phyloP scores from a whole-genome alignment of 352 stramenopile species.

The Pythium vanterpoolii region DNA sequence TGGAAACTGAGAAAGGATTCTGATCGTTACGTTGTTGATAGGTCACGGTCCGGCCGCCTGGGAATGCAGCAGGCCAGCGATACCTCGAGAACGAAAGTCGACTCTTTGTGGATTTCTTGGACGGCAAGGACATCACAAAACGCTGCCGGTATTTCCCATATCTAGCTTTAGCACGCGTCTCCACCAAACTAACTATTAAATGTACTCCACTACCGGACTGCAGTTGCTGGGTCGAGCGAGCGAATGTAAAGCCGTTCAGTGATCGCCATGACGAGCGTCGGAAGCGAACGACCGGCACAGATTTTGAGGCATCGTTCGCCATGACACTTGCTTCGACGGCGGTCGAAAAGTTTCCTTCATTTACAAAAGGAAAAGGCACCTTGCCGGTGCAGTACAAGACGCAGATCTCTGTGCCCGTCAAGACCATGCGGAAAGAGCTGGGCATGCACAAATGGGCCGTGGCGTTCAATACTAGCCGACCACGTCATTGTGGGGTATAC shows the following conservation, averaged over 20 bases:
- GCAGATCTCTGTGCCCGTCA: slow-evolving; percentile 29
- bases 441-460: slow-evolving; percentile 40
- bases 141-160: slow-evolving; percentile 22
- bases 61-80: neutral
- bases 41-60: slow-evolving; percentile 47
- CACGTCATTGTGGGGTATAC: slow-evolving; percentile 34
- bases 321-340: slow-evolving; percentile 37
- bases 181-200: no score
- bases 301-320: slow-evolving; percentile 45
- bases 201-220: neutral
- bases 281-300: slow-evolving; percentile 28
- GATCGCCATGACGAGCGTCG: slow-evolving; percentile 32
- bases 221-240: slow-evolving; percentile 50
- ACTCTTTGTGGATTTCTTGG: slow-evolving; percentile 40
- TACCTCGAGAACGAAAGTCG: slow-evolving; percentile 16
- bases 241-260: slow-evolving; percentile 36
- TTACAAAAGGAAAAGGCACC: slow-evolving; percentile 36
- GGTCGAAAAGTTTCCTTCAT: slow-evolving; percentile 48
- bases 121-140: slow-evolving; percentile 21
- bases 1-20: neutral
- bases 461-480: slow-evolving; percentile 37
- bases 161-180: no score
- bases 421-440: slow-evolving; percentile 33
- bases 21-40: slow-evolving; percentile 20
- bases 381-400: slow-evolving; percentile 34